Evolutionary conservation across 768 basidiomycete species (phyloP).

Genomic region (Lepiota brunneoincarnata): DNA sequence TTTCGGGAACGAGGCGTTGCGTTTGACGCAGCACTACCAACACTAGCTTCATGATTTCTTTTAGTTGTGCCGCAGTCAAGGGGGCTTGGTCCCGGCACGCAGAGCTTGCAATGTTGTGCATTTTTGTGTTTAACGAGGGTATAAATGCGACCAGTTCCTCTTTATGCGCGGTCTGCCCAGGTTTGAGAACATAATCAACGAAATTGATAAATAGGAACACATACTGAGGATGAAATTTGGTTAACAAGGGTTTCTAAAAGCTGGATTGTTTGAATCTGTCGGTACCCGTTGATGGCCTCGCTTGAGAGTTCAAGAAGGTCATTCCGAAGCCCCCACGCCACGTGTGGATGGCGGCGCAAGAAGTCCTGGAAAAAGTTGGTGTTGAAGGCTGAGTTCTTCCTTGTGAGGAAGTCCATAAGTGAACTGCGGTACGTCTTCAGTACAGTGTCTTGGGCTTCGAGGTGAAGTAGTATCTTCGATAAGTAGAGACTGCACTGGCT

Average conservation of each 20-base stretch:
- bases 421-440: conserved; percentile 61
- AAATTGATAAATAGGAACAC: conserved; percentile 17
- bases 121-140: conserved; percentile 40
- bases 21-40: conserved; percentile 65
- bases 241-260: conserved; percentile 65
- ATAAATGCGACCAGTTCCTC: conserved; percentile 50
- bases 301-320: conserved; percentile 54
- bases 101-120: conserved; percentile 45
- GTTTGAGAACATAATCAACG: conserved; percentile 7
- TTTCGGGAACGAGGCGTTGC: conserved; percentile 38
- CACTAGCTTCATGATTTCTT: conserved; percentile 75
- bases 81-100: conserved; percentile 46
- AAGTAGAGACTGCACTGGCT: conserved; percentile 73
- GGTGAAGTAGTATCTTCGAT: conserved; percentile 43
- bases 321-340: conserved; percentile 64
- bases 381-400: conserved; percentile 79
- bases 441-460: conserved; percentile 43
- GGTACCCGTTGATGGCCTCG: conserved; percentile 72
- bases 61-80: conserved; percentile 64
- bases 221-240: conserved; percentile 48
- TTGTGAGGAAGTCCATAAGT: conserved; percentile 70
- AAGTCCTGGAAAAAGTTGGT: conserved; percentile 77
- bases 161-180: conserved; percentile 21
- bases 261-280: conserved; percentile 71
- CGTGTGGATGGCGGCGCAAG: conserved; percentile 57